Percentiles rank a stretch among this genome's conserved stretches.
Conservation (phyloP, 1,284 basidiomycete genomes). For the Cryptococcus sp. region DNA sequence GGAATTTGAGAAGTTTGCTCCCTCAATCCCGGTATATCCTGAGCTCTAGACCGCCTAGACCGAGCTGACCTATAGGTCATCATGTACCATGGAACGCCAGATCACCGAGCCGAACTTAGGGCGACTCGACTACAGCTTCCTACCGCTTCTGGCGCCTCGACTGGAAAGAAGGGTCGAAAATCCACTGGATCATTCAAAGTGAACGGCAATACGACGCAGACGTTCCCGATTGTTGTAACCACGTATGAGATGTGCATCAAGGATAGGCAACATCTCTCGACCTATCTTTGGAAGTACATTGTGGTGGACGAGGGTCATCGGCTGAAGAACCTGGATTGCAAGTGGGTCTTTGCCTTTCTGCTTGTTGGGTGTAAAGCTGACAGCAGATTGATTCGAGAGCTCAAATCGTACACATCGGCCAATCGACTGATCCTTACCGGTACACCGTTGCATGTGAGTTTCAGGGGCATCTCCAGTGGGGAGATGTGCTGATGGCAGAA, state of each 20-base stretch:
- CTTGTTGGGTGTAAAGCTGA: not conserved
- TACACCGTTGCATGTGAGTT: constrained; percentile 77
- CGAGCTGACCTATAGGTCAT: constrained; percentile 50
- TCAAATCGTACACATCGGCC: constrained; percentile 78
- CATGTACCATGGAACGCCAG: constrained; percentile 81
- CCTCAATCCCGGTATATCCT: constrained; percentile 52
- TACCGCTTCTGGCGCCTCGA: constrained; percentile 17
- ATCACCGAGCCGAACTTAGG: constrained; percentile 70
- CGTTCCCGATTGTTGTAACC: constrained; percentile 59
- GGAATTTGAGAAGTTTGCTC: constrained; percentile 81
- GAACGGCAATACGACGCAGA: constrained; percentile 28
- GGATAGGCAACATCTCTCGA: constrained; percentile 62
- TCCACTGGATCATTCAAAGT: constrained; percentile 13
- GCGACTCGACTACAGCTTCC: constrained; percentile 48
- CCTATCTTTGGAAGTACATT: constrained; percentile 82
- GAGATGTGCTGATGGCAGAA: constrained; percentile 55
- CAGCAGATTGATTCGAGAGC: constrained; percentile 68
- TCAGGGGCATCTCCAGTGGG: not conserved
- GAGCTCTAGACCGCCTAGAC: not conserved
- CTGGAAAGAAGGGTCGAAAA: constrained; percentile 25
- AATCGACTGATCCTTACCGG: constrained; percentile 90
- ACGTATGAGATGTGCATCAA: constrained; percentile 92
- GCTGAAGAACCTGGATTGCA: constrained; percentile 86
- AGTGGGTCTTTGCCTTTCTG: constrained; percentile 37
- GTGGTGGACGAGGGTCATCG: constrained; percentile 95